Evolutionary conservation across 352 stramenopile species (phyloP).

Genomic region (Globisporangium okanoganense): DNA sequence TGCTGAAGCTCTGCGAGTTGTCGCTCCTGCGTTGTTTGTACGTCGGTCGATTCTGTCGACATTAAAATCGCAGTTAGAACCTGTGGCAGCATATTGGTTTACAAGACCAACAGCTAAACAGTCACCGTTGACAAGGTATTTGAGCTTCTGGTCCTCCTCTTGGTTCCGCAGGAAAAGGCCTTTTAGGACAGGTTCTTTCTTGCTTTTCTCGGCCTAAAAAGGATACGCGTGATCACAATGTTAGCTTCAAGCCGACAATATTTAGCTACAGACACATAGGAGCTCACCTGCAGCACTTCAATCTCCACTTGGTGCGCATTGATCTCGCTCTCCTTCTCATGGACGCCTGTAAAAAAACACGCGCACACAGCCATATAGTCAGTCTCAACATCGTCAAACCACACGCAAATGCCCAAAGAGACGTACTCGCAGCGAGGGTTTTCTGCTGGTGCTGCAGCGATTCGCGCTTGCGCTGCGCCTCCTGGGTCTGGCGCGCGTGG

Average conservation of each 20-base stretch:
- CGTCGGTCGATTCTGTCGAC: constrained; percentile 30
- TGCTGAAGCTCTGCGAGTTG: constrained; percentile 59
- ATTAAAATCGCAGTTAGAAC: not conserved
- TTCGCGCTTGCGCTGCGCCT: constrained; percentile 39
- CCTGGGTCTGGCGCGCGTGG: constrained; percentile 28
- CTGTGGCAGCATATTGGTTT: no score
- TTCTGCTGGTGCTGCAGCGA: constrained; percentile 42
- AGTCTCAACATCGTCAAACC: not conserved
- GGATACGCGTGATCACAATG: no score
- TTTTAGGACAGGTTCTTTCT: constrained; percentile 26
- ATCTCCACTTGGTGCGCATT: constrained; percentile 62
- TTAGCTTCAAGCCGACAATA: not conserved
- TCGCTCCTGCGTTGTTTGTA: constrained; percentile 35
- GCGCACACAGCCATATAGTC: not conserved
- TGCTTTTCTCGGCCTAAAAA: constrained; percentile 9
- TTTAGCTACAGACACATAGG: not conserved
- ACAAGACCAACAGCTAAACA: no score
- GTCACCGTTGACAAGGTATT: constrained; percentile 33
- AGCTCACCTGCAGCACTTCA: constrained; percentile 46
- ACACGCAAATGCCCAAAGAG: not conserved
- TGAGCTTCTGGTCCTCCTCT: constrained; percentile 52
- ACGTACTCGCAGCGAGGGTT: constrained; percentile 28
- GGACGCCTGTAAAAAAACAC: constrained; percentile 8
- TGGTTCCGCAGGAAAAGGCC: constrained; percentile 54
- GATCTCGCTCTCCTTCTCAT: constrained; percentile 52